These are phyloP conservation scores for Effrenium voratum DNA, from an alignment of 73 alveolate genomes.

Conservation along the genomic window DNA sequence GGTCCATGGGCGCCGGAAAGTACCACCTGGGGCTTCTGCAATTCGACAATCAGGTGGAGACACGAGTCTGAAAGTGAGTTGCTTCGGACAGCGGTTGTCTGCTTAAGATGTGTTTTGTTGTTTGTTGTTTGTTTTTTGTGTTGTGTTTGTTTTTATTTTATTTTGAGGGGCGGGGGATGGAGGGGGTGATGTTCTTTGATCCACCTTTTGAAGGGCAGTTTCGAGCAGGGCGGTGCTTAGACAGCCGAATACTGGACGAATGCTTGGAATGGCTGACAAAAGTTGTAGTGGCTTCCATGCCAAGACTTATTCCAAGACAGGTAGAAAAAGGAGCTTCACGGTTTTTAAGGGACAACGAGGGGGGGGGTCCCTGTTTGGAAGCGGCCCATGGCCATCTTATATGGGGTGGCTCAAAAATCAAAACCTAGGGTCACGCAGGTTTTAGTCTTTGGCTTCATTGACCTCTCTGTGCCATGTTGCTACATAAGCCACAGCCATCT, in stretches of 20 bases:
- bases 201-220: too few relatives aligned
- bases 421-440: too few relatives aligned
- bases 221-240: too few relatives aligned
- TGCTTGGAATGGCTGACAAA: neutral
- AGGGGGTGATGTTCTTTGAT: neutral
- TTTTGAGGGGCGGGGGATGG: neutral
- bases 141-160: neutral
- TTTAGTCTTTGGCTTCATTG: too few relatives aligned
- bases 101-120: neutral
- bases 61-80: too few relatives aligned
- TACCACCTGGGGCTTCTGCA: conserved; percentile 69
- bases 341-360: too few relatives aligned
- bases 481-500: too few relatives aligned
- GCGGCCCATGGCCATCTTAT: too few relatives aligned
- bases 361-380: too few relatives aligned
- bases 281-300: neutral
- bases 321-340: neutral
- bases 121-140: neutral
- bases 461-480: too few relatives aligned
- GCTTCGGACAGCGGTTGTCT: conserved; percentile 6
- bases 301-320: neutral
- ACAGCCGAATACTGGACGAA: too few relatives aligned
- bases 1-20: conserved; percentile 23
- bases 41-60: conserved; percentile 64
- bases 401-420: too few relatives aligned